A percentile compares a stretch with the other conserved stretches of the same genome.
Evolutionary conservation across 2,329 filamentous ascomycete genomes (phyloP).

Genomic region (Sporothrix humicola): DNA sequence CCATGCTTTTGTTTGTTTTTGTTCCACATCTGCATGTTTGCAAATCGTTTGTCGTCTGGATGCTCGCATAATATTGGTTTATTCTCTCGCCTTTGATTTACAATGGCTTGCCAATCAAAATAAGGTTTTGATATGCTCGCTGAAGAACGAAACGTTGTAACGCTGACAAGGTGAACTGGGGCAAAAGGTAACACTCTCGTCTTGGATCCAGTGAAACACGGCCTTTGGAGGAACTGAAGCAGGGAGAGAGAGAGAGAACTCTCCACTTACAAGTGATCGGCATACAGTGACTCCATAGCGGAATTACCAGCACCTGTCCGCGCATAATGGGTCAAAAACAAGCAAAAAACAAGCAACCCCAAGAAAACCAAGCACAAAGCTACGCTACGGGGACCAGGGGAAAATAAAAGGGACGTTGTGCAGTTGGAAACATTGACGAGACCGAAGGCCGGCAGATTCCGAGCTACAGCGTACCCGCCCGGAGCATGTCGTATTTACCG

Average conservation of each 20-base stretch:
- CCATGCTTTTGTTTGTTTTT: not conserved
- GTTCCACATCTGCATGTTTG: not conserved
- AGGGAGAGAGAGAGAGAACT: not conserved
- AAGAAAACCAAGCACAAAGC: not conserved
- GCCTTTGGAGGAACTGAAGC: not conserved
- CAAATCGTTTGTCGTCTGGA: too few species aligned
- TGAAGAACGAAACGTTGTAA: not conserved
- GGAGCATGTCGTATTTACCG: conserved; percentile 6
- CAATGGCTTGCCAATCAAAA: too few species aligned
- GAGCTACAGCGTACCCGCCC: not conserved
- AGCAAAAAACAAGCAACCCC: not conserved
- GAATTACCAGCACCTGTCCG: not conserved
- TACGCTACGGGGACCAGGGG: not conserved
- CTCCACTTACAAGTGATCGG: not conserved
- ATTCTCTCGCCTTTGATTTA: not conserved
- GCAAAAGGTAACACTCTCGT: not conserved
- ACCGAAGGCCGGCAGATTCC: not conserved
- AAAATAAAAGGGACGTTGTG: too few species aligned
- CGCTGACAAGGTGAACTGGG: not conserved
- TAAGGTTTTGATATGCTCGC: not conserved
- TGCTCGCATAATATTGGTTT: not conserved
- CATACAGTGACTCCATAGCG: not conserved
- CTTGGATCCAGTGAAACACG: not conserved
- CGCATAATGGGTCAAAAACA: not conserved
- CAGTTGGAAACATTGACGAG: too few species aligned